Conservation (phyloP, 169 alveolate species). For the Eimeria maxima region DNA sequence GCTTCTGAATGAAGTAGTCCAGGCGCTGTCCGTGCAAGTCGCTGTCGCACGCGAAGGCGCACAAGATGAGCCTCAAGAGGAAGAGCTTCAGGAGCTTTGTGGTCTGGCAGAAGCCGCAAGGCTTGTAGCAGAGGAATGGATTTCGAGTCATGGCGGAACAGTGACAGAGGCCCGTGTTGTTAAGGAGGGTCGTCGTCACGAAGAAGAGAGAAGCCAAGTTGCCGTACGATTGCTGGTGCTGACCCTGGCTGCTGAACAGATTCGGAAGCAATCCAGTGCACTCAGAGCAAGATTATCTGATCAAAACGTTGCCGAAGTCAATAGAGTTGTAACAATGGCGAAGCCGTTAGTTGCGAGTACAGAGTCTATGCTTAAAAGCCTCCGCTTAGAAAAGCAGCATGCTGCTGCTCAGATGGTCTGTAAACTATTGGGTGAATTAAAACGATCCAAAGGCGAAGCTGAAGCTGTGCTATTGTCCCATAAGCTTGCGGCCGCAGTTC, state of each 20-base stretch:
- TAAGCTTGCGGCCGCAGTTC: no score
- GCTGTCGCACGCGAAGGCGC: background rate
- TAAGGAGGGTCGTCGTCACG: background rate
- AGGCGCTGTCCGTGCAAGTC: background rate
- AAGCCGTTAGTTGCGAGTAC: background rate
- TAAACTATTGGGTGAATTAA: background rate
- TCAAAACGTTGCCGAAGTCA: background rate
- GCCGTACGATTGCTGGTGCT: constrained; percentile 1
- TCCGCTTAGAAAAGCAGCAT: background rate
- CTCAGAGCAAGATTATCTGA: no score
- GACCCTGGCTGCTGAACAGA: background rate
- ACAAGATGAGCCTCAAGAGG: background rate
- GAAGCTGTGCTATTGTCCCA: no score
- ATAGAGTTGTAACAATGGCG: background rate
- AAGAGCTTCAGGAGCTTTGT: background rate
- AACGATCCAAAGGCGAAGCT: no score
- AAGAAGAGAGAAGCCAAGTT: background rate
- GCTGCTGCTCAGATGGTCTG: background rate
- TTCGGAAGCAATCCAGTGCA: no score
- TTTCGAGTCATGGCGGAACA: background rate
- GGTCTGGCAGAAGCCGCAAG: background rate
- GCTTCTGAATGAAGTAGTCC: background rate
- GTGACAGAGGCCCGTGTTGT: background rate
- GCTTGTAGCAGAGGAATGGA: background rate
- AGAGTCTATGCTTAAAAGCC: background rate